Conservation (phyloP, 805 yeast genomes). For the Dipodascus albidus region DNA sequence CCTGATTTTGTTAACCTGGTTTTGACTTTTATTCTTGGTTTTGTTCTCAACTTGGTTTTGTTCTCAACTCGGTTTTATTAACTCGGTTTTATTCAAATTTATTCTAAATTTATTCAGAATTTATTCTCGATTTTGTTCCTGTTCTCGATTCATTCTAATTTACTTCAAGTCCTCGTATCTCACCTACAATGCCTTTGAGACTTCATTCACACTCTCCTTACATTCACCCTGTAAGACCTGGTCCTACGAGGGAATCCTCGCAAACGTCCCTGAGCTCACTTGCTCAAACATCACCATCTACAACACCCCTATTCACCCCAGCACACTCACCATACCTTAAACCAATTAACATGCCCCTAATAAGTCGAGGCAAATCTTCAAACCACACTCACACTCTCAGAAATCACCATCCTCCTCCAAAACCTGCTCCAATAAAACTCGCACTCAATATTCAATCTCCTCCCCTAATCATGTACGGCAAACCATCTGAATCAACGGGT, state of each 20-base stretch:
- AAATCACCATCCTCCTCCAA: background rate
- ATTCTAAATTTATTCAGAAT: too few species aligned
- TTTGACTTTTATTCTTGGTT: too few species aligned
- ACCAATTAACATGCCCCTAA: background rate
- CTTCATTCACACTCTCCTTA: background rate
- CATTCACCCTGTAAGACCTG: background rate
- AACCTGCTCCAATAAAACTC: background rate
- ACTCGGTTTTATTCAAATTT: too few species aligned
- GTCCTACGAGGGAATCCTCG: background rate
- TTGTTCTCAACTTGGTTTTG: too few species aligned
- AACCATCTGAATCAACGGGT: constrained; percentile 69
- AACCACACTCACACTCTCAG: background rate
- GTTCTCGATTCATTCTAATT: too few species aligned
- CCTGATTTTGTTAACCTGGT: too few species aligned
- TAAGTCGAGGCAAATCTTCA: background rate
- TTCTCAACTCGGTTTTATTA: too few species aligned
- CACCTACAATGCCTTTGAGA: background rate
- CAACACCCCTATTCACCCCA: background rate
- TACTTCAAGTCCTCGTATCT: background rate
- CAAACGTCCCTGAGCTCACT: background rate
- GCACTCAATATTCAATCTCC: constrained; percentile 71
- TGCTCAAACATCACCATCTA: background rate
- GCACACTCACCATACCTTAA: background rate
- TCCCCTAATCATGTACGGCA: constrained; percentile 78
- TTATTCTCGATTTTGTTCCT: too few species aligned